Base-by-base conservation (phyloP, 2,329 filamentous ascomycete species). In the Aciculosporium take region DNA sequence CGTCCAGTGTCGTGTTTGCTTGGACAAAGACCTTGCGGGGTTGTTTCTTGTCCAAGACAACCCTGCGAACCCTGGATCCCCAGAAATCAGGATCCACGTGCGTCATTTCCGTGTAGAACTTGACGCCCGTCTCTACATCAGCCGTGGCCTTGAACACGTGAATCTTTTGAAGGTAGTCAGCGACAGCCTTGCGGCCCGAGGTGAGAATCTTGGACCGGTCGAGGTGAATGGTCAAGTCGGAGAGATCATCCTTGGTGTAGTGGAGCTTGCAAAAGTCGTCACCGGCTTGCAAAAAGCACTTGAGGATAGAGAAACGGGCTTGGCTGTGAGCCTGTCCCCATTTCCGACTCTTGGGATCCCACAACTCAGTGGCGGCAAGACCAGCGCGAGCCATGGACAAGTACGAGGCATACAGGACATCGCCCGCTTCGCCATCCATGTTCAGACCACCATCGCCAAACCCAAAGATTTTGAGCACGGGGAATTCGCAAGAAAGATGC, bases 321-420 rank as follows among this genome's bases (percentile, higher is more conserved):
- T 94, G 86, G 63, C 86, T 93, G 57, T 94, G 87, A 48, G 83
- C 75, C 61, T 94, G 88, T 7, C 88, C 88, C 88, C 88, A 94
- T 65, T 94, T 94, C 49, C 79, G 71, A 52, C 74, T 79, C 65
- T 88, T 88, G 5, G 87, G 87, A 54, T 95, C 87, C 87, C 87
- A 96, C 70, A 91, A 86, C 58, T 96, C 89, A 18, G 96, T 72
- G 1, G 88, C 83, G 5, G 79, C 76, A 34, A 98, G 69, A 46
- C 91, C 91, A n/a, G 87, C 86, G 29, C 88, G 78, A 12, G 91
- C 91, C 89, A 98, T 96, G 50, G 80, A 79, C 8, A 98, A 74
- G 59, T 96, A 98, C 2, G 83, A 80, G 0, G 80, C 78, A 54
- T 89, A 95, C 7, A 96, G 74, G 6, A 98, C 77, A 55, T 94